These are phyloP conservation scores for Ascochyta rabiei DNA, from an alignment of 2,329 filamentous ascomycete species.

Conservation along the genomic window DNA sequence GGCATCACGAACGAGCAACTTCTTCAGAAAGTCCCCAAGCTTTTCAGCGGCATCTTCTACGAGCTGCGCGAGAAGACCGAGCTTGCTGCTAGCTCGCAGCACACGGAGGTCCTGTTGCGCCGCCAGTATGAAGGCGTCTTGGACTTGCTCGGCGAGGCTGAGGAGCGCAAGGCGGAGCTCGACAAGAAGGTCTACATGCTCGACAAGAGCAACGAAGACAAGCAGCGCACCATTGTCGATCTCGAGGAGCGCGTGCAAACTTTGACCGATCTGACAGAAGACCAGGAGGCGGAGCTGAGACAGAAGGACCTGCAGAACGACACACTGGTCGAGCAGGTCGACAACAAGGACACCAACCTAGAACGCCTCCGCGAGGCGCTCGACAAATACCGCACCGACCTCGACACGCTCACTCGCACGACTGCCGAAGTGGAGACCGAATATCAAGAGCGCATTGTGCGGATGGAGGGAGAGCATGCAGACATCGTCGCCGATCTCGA, in stretches of 20 bases:
- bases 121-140: conserved; percentile 40
- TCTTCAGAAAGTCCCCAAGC: conserved; percentile 43
- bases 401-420: conserved; percentile 45
- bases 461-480: conserved; percentile 50
- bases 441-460: conserved; percentile 43
- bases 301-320: conserved; percentile 38
- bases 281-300: conserved; percentile 44
- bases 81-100: conserved; percentile 38
- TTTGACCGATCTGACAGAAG: conserved; percentile 36
- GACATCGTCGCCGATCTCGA: conserved; percentile 46
- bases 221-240: conserved; percentile 46
- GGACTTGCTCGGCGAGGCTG: conserved; percentile 37
- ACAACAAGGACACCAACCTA: conserved; percentile 44
- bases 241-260: conserved; percentile 42
- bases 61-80: conserved; percentile 41
- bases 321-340: conserved; percentile 35
- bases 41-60: conserved; percentile 48
- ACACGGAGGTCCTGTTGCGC: conserved; percentile 47
- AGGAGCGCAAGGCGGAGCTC: conserved; percentile 46
- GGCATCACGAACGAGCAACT: conserved; percentile 49
- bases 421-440: conserved; percentile 50
- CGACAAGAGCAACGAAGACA: conserved; percentile 46
- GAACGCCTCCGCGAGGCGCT: conserved; percentile 48
- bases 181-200: conserved; percentile 46
- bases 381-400: conserved; percentile 49